phyloP scores from a whole-genome alignment of 257 asterid genomes.

The Verbena officinalis region DNA sequence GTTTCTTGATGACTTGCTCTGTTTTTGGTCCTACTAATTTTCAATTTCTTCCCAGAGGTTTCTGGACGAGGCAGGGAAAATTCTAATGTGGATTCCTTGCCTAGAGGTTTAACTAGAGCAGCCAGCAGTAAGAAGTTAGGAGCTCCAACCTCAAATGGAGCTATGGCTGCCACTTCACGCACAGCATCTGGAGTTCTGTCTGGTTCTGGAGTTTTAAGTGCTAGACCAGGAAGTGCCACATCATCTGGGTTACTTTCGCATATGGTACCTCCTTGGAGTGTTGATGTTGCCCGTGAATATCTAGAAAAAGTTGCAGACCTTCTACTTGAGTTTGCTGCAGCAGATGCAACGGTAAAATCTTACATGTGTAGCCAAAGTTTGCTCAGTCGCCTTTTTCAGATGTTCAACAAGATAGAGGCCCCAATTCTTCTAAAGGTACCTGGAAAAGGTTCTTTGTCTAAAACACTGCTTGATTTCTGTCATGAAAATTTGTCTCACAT shows the following conservation, averaged over 20 bases:
- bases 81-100: constrained; percentile 48
- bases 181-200: constrained; percentile 67
- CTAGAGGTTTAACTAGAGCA: constrained; percentile 48
- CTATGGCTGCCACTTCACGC: constrained; percentile 48
- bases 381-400: constrained; percentile 72
- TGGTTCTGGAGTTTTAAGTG: constrained; percentile 69
- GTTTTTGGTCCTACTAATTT: constrained; percentile 11
- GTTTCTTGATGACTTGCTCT: not conserved
- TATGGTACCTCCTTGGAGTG: constrained; percentile 67
- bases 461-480: not conserved
- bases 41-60: constrained; percentile 47
- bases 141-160: constrained; percentile 42
- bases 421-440: constrained; percentile 77
- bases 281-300: constrained; percentile 65
- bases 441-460: constrained; percentile 5
- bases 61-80: constrained; percentile 63
- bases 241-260: constrained; percentile 68
- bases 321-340: constrained; percentile 67
- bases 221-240: constrained; percentile 70
- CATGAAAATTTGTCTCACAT: not conserved
- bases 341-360: constrained; percentile 64
- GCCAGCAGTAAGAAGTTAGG: constrained; percentile 54
- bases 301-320: constrained; percentile 74
- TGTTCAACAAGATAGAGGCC: constrained; percentile 72
- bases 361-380: constrained; percentile 77